phyloP scores from a whole-genome alignment of 177 flowering plant genomes.

The Vitis hybrid region DNA sequence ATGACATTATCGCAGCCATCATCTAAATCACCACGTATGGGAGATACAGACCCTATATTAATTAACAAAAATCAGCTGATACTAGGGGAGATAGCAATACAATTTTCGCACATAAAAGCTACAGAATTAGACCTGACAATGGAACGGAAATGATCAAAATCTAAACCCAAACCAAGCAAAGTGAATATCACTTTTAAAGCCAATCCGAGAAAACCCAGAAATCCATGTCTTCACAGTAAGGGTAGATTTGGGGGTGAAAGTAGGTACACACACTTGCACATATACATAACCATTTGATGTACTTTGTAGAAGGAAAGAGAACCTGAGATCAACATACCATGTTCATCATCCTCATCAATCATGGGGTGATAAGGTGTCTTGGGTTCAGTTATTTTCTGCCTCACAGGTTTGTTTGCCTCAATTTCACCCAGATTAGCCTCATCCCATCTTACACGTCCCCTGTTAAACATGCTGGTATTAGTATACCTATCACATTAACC shows the following conservation, averaged over 20 bases:
- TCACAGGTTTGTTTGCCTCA: slow-evolving; percentile 91
- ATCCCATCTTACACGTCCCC: slow-evolving; percentile 88
- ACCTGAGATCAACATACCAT: slow-evolving; percentile 42
- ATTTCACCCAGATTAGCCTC: slow-evolving; percentile 87
- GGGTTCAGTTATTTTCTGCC: slow-evolving; percentile 99
- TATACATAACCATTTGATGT: background rate
- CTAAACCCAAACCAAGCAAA: too few species aligned
- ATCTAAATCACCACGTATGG: slow-evolving; percentile 47
- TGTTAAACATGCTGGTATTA: slow-evolving; percentile 15
- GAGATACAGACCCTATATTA: slow-evolving; percentile 69
- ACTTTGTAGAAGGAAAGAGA: background rate
- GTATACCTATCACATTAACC: background rate
- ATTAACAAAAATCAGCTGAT: slow-evolving; percentile 11
- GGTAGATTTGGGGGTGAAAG: too few species aligned
- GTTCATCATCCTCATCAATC: slow-evolving; percentile 89
- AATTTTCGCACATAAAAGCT: background rate
- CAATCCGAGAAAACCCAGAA: too few species aligned
- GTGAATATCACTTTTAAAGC: too few species aligned
- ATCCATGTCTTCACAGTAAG: too few species aligned
- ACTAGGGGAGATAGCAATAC: background rate
- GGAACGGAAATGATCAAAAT: background rate
- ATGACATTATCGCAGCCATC: slow-evolving; percentile 42
- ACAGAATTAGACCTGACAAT: background rate
- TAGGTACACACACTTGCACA: background rate
- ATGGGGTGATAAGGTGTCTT: slow-evolving; percentile 97